Percentiles rank a stretch among this genome's conserved stretches.
Evolutionary conservation across 257 asterid species (phyloP).

Genomic region (Thymus quinquecostatus): DNA sequence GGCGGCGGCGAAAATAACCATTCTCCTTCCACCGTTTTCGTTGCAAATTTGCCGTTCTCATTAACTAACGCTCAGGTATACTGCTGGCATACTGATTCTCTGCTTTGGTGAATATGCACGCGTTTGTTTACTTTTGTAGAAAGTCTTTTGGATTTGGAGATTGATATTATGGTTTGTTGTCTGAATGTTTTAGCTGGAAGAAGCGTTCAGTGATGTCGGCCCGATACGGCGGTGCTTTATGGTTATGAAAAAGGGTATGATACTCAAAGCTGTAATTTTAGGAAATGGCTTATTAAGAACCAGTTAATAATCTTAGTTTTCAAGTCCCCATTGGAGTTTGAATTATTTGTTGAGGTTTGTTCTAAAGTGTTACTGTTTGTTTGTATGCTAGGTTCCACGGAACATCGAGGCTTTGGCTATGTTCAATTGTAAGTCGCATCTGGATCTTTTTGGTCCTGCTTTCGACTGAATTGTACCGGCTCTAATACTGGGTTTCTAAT

Average conservation of each 20-base stretch:
- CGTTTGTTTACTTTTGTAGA: background rate
- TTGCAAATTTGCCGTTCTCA: conserved; percentile 79
- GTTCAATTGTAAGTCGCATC: conserved; percentile 81
- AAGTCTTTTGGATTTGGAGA: background rate
- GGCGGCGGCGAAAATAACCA: conserved; percentile 59
- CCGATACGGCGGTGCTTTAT: conserved; percentile 88
- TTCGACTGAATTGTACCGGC: conserved; percentile 4
- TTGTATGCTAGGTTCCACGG: conserved; percentile 62
- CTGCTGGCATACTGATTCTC: conserved; percentile 6
- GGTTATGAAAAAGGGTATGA: conserved; percentile 81
- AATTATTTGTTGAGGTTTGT: background rate
- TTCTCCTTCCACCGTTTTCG: conserved; percentile 74
- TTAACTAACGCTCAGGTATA: conserved; percentile 69
- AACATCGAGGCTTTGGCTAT: conserved; percentile 92
- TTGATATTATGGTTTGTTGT: conserved; percentile 18
- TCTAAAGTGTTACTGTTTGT: conserved; percentile 14
- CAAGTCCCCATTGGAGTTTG: background rate
- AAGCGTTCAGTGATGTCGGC: conserved; percentile 88
- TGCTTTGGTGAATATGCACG: background rate
- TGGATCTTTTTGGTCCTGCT: background rate
- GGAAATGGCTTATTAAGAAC: background rate
- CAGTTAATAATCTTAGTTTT: too few species aligned
- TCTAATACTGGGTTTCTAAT: conserved; percentile 28
- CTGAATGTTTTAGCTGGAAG: conserved; percentile 67
- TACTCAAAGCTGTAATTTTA: conserved; percentile 17